Evolutionary conservation across 164 flowering plant species (phyloP), one percentile per base, ranked within the genome.

Genomic region (Tetracentron sinense): DNA sequence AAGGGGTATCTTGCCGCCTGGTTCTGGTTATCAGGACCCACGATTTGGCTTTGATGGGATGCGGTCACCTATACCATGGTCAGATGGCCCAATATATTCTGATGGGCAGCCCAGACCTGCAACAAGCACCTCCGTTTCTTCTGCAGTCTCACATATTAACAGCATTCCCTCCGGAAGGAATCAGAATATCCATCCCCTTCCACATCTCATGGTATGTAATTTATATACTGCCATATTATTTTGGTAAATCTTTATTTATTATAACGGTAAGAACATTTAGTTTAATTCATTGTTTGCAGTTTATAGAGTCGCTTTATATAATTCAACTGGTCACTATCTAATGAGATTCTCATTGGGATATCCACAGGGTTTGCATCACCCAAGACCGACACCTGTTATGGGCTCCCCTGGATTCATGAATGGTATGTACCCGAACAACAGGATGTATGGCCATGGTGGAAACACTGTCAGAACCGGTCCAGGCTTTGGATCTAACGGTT

Each of bases 21-120:
- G 75, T 16, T 54, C 85, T 56, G 76, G 85, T 47, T 79, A 73
- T 76, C 90, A 82, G 69, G 91, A 89, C 57, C 78, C 77, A 23
- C 74, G 83, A 48, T 77, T 42, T 76, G 70, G 75, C 16, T 85
- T n/a, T 73, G 88, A 89, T 66, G 80, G 77, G 6, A 50, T 62
- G 17, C 67, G 61, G 23, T 78, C 85, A 20, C 55, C 82, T n/a
- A 33, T 63, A 0, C 74, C 84, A 17, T 81, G 83, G 81, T n/a
- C 69, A 17, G 96, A 85, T 69, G 74, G 72, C 20, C 64, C 81
- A 8, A 35, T 69, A 12, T 79, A 63, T 62, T 56, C 86, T 52
- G 79, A 80, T 66, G 83, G 80, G 38, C 38, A 33, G 8, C 38
- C 38, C 8, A 33, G 38, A 33, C 38, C 38, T 33, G 8, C 38